Evolutionary conservation across 2,329 filamentous ascomycete species (phyloP).

Genomic region (Penicillium sp.): DNA sequence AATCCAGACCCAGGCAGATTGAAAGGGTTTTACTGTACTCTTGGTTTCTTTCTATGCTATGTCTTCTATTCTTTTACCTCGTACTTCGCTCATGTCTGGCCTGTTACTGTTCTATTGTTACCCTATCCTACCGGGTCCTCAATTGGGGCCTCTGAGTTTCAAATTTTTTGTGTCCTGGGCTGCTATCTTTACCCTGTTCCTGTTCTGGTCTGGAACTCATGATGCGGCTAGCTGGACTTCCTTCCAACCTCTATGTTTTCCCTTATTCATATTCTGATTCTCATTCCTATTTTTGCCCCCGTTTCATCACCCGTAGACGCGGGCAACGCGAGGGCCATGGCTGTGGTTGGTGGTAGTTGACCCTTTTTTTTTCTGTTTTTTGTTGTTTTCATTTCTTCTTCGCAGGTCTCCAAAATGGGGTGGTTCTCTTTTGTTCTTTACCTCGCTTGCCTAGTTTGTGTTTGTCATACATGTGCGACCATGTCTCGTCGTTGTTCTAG

Average conservation of each 20-base stretch:
- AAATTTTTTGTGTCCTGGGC: not conserved
- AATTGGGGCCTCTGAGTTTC: not conserved
- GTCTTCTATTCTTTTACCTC: not conserved
- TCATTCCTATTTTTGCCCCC: too few species aligned
- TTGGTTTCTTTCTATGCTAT: constrained; percentile 4
- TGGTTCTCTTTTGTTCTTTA: not conserved
- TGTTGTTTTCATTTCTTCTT: constrained; percentile 1
- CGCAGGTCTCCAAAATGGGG: not conserved
- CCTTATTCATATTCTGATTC: too few species aligned
- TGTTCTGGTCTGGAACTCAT: not conserved
- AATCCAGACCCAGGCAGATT: too few species aligned
- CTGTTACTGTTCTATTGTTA: not conserved
- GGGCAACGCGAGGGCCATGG: too few species aligned
- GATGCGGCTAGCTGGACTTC: not conserved
- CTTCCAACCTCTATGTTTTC: not conserved
- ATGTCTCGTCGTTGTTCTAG: not conserved
- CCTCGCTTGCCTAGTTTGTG: too few species aligned
- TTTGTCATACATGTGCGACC: not conserved
- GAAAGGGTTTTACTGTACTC: not conserved
- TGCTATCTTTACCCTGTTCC: not conserved
- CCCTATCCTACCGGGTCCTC: not conserved
- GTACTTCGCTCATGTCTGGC: too few species aligned
- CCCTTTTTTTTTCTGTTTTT: not conserved
- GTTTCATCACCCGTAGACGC: too few species aligned
- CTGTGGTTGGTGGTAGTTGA: too few species aligned